Conservation (phyloP, 2,329 filamentous ascomycete species). For the Aspergillus fijiensis region DNA sequence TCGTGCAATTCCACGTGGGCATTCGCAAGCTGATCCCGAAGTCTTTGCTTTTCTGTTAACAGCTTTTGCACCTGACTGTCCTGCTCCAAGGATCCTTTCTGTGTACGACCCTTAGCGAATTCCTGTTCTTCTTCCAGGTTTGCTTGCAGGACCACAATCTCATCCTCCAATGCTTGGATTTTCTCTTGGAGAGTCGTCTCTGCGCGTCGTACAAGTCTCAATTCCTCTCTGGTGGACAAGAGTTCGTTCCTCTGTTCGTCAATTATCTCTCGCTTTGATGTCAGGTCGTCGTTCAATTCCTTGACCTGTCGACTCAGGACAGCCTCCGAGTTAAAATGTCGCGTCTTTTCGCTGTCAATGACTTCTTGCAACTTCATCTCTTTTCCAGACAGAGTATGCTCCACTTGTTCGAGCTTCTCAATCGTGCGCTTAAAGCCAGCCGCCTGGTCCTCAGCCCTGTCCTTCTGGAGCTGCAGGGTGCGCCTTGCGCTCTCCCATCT, state of each 20-base stretch:
- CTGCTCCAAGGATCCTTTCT: constrained; percentile 58
- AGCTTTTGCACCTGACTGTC: constrained; percentile 58
- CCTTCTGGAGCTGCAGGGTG: constrained; percentile 64
- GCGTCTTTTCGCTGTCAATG: constrained; percentile 68
- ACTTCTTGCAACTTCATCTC: constrained; percentile 67
- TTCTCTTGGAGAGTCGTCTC: constrained; percentile 64
- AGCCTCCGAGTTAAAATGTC: constrained; percentile 70
- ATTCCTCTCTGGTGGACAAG: constrained; percentile 64
- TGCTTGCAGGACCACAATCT: constrained; percentile 70
- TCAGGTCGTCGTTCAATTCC: constrained; percentile 69
- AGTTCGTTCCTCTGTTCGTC: constrained; percentile 67
- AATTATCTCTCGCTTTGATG: constrained; percentile 63
- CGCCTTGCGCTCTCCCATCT: constrained; percentile 69
- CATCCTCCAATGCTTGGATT: constrained; percentile 68
- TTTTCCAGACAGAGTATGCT: constrained; percentile 66
- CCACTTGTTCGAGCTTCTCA: constrained; percentile 65
- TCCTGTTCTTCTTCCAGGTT: constrained; percentile 65
- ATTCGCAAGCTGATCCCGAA: constrained; percentile 63
- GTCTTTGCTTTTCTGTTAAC: constrained; percentile 59
- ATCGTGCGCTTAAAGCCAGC: constrained; percentile 68
- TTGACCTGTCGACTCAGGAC: constrained; percentile 71
- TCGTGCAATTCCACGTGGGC: constrained; percentile 62
- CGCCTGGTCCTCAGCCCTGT: constrained; percentile 67
- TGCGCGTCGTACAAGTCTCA: constrained; percentile 66
- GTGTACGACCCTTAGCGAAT: constrained; percentile 57